These are phyloP conservation scores for Chlamydomonas incerta DNA, from an alignment of 139 green algal species.

Conservation along the genomic window DNA sequence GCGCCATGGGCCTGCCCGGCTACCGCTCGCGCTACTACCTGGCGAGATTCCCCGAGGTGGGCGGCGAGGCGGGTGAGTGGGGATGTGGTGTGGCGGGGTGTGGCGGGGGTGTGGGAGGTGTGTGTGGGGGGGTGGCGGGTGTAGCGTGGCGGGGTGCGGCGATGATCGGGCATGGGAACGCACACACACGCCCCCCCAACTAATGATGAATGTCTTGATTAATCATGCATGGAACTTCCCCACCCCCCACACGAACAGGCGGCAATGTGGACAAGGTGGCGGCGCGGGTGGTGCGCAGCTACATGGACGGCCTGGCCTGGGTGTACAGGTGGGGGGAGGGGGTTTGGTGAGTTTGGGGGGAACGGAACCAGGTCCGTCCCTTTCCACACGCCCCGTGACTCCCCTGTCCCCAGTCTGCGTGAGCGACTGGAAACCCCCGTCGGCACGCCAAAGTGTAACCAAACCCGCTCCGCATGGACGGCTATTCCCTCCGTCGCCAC, in stretches of 20 bases:
- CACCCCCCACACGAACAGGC: background rate
- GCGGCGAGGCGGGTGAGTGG: background rate
- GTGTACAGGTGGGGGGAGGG: conserved; percentile 51
- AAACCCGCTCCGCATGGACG: too few species aligned
- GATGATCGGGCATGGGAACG: too few species aligned
- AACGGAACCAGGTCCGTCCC: too few species aligned
- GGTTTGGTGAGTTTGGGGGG: too few species aligned
- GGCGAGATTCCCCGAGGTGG: conserved; percentile 46
- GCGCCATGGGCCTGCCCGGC: conserved; percentile 53
- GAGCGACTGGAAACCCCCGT: background rate
- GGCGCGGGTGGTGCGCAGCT: conserved; percentile 38
- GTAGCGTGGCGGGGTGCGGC: too few species aligned
- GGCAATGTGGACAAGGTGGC: conserved; percentile 64
- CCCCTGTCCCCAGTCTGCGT: background rate
- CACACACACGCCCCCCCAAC: too few species aligned
- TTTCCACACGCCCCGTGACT: too few species aligned
- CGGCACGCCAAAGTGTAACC: too few species aligned
- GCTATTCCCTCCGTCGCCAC: too few species aligned
- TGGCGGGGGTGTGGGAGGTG: background rate
- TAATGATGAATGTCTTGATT: too few species aligned
- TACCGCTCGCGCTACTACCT: conserved; percentile 70
- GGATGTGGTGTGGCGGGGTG: background rate
- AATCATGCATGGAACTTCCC: too few species aligned
- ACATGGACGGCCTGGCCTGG: conserved; percentile 65
- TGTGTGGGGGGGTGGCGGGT: background rate